Base-by-base conservation (phyloP, 2,329 filamentous ascomycete genomes). In the Verticillium nonalfalfae region DNA sequence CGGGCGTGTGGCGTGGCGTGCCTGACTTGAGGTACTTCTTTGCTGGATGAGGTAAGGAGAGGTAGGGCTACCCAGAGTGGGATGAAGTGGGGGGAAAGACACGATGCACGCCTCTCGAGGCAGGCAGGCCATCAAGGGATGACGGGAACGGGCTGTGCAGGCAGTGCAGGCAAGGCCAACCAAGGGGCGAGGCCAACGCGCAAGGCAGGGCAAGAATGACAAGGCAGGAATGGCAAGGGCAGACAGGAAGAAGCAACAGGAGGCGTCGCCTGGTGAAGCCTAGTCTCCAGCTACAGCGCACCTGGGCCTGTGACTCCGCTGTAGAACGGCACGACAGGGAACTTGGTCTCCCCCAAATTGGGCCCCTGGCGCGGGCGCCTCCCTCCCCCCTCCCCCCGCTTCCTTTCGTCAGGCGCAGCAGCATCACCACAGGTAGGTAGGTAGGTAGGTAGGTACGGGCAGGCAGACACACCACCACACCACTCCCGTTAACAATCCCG, bases 111-210 rank as follows among this genome's bases (percentile, higher is more conserved):
- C 59, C 59, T 59, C 56, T 36, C 21, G 61, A 60, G 50, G 59
- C 60, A 58, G 34, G 58, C 40, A 55, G 26, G 62, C 7, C 36
- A 57, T 57, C 54, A 55, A 54, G 58, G 36, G 54, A 45, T 26
- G 36, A 45, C 52, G 56, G 14, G 45, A 13, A 36, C 33, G n/a
- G 57, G 26, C 4, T 18, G 33, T n/a, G 59, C 57, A 56, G 57
- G 62, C 56, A 59, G 59, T 54, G 62, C 40, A 50, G 58, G 59
- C 62, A 59, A 33, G 59, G 59, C 50, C 57, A 56, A 26, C 26
- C 26, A 26, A 26, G 26, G 26, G 3, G 26, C 26, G 26, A 26
- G 26, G 26, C 26, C 26, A 26, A 26, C 26, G 26, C 26, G 26
- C 26, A 26, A 26, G 26, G 26, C 26, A 26, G 26, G 26, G 26